Conservation (phyloP, 1,284 basidiomycete genomes). For the Leccinum griseonigrum region DNA sequence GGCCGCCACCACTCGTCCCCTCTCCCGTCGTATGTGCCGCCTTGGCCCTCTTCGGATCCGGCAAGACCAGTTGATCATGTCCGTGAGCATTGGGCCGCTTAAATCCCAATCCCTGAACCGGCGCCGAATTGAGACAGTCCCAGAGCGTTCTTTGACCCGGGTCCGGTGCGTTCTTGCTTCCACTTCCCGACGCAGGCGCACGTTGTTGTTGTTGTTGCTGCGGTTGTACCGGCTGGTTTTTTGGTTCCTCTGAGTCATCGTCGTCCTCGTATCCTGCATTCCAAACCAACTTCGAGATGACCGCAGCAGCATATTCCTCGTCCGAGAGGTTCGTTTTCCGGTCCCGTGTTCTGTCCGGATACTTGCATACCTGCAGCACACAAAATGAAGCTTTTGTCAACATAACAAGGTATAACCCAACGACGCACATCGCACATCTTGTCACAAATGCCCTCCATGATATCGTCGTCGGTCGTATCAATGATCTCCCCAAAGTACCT, state of each 20-base stretch:
- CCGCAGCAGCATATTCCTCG: slow-evolving; percentile 39
- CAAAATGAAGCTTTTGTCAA: not conserved
- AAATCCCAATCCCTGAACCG: slow-evolving; percentile 17
- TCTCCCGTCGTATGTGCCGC: slow-evolving; percentile 18
- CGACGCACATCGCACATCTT: slow-evolving; percentile 80
- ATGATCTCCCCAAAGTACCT: slow-evolving; percentile 81
- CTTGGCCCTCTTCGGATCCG: slow-evolving; percentile 41
- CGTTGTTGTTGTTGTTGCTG: slow-evolving; percentile 1
- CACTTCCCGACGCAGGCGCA: slow-evolving; percentile 1
- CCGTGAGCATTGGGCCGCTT: slow-evolving; percentile 24
- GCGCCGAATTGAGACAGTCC: slow-evolving; percentile 20
- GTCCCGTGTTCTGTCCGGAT: slow-evolving; percentile 58
- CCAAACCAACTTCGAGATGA: slow-evolving; percentile 16
- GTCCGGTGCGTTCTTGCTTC: not conserved
- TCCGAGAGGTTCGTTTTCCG: slow-evolving; percentile 51
- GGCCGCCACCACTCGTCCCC: too few relatives aligned
- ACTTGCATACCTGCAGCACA: slow-evolving; percentile 63
- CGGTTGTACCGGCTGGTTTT: not conserved
- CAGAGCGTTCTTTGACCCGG: slow-evolving; percentile 22
- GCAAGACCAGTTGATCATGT: slow-evolving; percentile 9
- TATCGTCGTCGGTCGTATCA: slow-evolving; percentile 46
- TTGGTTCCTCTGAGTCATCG: slow-evolving; percentile 11
- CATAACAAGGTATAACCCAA: not conserved
- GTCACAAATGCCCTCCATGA: slow-evolving; percentile 61
- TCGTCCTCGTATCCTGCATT: slow-evolving; percentile 30